Evolutionary conservation across 1,284 basidiomycete species (phyloP), one percentile per base, ranked within the genome.

Genomic region (Amylostereum chailletii): DNA sequence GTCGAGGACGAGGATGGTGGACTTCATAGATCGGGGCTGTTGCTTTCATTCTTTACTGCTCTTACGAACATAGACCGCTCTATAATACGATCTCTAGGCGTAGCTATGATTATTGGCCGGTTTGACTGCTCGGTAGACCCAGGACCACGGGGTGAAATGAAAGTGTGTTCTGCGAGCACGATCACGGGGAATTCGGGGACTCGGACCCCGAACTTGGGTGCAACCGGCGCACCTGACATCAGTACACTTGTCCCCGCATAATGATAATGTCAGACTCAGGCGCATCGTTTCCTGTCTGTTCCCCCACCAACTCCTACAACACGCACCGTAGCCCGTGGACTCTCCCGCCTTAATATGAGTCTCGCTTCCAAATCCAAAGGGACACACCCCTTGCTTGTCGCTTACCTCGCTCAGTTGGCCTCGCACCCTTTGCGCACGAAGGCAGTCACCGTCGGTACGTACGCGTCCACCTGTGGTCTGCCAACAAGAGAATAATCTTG

Each of bases 351-450:
- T 19, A 19, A 19, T 19, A 76, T 75, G 68, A 66, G 60, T 51
- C 34, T 60, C 2, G 33, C 49, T 27, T 37, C 50, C 46, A 46
- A 52, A 48, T 42, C 49, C 27, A 19, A 34, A 48, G 62, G 65
- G 29, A 59, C 71, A 33, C 70, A 81, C 57, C 75, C 81, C 27
- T 69, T 86, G 34, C 73, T 89, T 36, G 72, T 75, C 29, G 74
- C 69, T 44, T 90, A 90, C 62, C 72, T 89, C 5, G 61, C 67
- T 7, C 75, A 84, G 58, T 77, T 90, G 42, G 67, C 76, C 1
- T 60, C 68, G 4, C 71, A 88, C 59, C 88, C 88, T 3, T 69
- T 90, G 47, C 74, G 84, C 46, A 90, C 87, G 34, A 90, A 90
- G 66, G 76, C 81, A 8, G 57, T 83, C 54, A 90, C 87, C 1